phyloP scores from a whole-genome alignment of 352 stramenopile species.

The Phytophthora rubi region DNA sequence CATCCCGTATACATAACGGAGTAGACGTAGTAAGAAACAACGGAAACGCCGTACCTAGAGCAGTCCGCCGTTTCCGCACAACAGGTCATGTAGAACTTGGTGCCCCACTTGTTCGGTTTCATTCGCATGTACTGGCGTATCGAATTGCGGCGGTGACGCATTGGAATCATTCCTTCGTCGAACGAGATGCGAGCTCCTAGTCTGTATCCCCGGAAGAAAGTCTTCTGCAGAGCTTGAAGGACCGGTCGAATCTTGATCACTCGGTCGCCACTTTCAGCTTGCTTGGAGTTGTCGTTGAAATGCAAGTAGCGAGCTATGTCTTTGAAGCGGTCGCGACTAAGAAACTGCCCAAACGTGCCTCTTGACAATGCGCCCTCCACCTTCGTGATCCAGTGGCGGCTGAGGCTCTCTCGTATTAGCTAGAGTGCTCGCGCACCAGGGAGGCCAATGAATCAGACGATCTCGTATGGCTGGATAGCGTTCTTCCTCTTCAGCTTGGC shows the following conservation, averaged over 20 bases:
- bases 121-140: not conserved
- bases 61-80: not conserved
- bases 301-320: constrained; percentile 12
- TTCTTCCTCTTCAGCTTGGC: not conserved
- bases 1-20: not conserved
- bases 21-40: not conserved
- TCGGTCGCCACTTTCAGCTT: not conserved
- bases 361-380: constrained; percentile 1
- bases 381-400: constrained; percentile 6
- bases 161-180: not conserved
- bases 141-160: not conserved
- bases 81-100: not conserved
- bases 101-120: not conserved
- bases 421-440: not conserved
- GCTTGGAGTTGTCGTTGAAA: constrained; percentile 10
- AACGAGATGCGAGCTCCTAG: not conserved
- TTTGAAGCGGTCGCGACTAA: constrained; percentile 4
- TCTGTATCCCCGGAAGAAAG: not conserved
- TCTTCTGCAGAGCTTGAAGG: not conserved
- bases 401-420: constrained; percentile 2
- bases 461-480: constrained; percentile 4
- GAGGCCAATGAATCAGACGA: constrained; percentile 1
- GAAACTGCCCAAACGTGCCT: constrained; percentile 9
- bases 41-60: not conserved
- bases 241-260: constrained; percentile 9